Percentiles rank a stretch among this genome's conserved stretches.
phyloP scores from a whole-genome alignment of 305 asterid species.

The Solanum aculeatissimum region DNA sequence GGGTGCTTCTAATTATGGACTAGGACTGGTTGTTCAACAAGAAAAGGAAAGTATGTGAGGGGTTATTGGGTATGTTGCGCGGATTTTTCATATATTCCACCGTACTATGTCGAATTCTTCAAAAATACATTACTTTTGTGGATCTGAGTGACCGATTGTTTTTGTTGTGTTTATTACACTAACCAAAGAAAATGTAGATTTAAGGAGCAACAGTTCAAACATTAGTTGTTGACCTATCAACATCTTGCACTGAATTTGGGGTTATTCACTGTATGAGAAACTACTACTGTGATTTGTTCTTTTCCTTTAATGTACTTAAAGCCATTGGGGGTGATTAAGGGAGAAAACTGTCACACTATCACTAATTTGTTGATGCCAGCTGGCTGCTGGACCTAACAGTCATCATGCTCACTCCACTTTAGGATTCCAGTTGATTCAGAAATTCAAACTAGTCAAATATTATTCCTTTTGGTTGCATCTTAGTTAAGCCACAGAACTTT shows the following conservation, averaged over 20 bases:
- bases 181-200: not conserved
- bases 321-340: not conserved
- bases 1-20: not conserved
- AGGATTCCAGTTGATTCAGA: not conserved
- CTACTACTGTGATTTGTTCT: not conserved
- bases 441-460: not conserved
- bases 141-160: not conserved
- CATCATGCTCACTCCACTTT: conserved; percentile 2
- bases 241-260: conserved; percentile 38
- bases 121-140: not conserved
- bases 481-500: not conserved
- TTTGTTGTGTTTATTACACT: not conserved
- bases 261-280: conserved; percentile 5
- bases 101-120: not conserved
- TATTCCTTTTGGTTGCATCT: not conserved
- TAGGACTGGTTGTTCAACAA: not conserved
- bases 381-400: conserved; percentile 1
- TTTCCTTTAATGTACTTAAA: not conserved
- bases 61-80: not conserved
- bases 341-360: not conserved
- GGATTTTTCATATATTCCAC: not conserved
- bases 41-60: not conserved
- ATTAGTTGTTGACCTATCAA: conserved; percentile 25
- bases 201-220: conserved; percentile 14
- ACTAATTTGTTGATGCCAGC: not conserved